Percentiles rank a stretch among this genome's conserved stretches.
phyloP scores from a whole-genome alignment of 1,139 yeast genomes.

The Candida neerlandica region DNA sequence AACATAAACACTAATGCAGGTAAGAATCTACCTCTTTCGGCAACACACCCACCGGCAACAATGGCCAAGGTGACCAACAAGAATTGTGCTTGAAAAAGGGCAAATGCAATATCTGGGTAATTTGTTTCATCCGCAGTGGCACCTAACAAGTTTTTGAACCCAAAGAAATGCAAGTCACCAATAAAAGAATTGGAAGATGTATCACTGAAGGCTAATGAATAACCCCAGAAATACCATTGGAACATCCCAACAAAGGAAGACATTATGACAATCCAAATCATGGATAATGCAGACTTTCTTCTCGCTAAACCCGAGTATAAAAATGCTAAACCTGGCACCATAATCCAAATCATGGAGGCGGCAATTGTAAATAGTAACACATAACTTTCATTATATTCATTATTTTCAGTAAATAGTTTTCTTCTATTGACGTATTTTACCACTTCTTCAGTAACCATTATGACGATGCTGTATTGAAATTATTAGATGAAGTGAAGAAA shows the following conservation, averaged over 20 bases:
- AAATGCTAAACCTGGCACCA: conserved; percentile 95
- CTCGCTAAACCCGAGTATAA: conserved; percentile 91
- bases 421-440: conserved; percentile 25
- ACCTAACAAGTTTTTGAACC: conserved; percentile 72
- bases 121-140: conserved; percentile 41
- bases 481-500: neutral
- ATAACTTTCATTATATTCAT: conserved; percentile 44
- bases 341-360: conserved; percentile 81
- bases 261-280: conserved; percentile 82
- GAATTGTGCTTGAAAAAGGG: conserved; percentile 89
- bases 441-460: conserved; percentile 8
- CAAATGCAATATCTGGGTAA: conserved; percentile 84
- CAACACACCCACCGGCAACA: conserved; percentile 85
- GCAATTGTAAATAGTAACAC: conserved; percentile 52
- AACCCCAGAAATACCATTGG: conserved; percentile 99
- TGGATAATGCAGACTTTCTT: conserved; percentile 84
- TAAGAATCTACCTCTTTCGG: conserved; percentile 87
- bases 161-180: conserved; percentile 83
- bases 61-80: conserved; percentile 88
- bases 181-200: conserved; percentile 81
- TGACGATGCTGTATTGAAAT: neutral
- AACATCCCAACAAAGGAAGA: conserved; percentile 77
- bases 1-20: conserved; percentile 85
- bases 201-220: conserved; percentile 80
- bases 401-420: conserved; percentile 40